A percentile compares a stretch with the other conserved stretches of the same genome.
Conservation (phyloP, 2,329 filamentous ascomycete genomes). For the Metarhizium guizhouense region DNA sequence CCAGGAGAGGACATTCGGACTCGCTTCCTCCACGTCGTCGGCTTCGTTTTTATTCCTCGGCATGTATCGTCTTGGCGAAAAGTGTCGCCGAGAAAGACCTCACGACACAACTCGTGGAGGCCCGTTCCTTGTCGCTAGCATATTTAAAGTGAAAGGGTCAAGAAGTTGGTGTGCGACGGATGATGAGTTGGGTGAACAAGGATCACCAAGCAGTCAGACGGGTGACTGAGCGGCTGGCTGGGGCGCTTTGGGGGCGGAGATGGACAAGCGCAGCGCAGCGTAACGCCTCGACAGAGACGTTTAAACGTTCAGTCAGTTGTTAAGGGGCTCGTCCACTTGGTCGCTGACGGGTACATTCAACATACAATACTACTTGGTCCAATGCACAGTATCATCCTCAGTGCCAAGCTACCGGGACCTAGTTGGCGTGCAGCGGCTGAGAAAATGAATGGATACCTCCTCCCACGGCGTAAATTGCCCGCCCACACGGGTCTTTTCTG, state of each 20-base stretch:
- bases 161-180: conserved; percentile 2
- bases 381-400: neutral
- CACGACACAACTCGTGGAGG: neutral
- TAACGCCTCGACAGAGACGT: too few relatives aligned
- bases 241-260: neutral
- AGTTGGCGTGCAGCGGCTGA: conserved; percentile 1
- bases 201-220: neutral
- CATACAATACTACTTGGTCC: too few relatives aligned
- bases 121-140: neutral
- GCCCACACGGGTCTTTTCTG: neutral
- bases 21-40: neutral
- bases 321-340: too few relatives aligned
- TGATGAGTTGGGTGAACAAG: neutral
- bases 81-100: neutral
- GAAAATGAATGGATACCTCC: neutral
- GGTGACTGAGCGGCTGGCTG: neutral
- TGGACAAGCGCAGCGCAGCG: neutral
- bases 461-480: neutral
- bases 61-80: neutral
- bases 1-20: neutral
- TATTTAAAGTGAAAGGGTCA: neutral
- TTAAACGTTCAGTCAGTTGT: too few relatives aligned
- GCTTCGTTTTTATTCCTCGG: neutral
- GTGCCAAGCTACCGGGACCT: conserved; percentile 2
- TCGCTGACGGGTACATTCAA: too few relatives aligned